Evolutionary conservation across 805 yeast species (phyloP), one percentile per base, ranked within the genome.

Genomic region (Yarrowia sp.): DNA sequence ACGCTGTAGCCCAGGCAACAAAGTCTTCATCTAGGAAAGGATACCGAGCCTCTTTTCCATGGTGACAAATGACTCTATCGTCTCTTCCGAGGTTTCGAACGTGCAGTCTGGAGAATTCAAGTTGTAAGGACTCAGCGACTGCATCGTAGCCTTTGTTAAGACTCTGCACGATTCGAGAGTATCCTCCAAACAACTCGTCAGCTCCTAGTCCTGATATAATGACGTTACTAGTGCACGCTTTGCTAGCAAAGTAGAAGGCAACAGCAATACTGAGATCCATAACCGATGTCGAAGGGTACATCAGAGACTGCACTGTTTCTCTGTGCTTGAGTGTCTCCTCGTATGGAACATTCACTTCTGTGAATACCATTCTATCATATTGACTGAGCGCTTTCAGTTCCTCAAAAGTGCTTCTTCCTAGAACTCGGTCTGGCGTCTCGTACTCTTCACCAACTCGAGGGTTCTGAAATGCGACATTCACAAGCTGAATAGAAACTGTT

Each of bases 231-330:
- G 89, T 87, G 9, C 71, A 63, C 9, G 90, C 90, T 70, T 85
- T 81, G 1, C 97, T 84, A 0, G 98, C 98, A 79, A 92, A 95
- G 76, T 88, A 92, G 75, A 95, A 95, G 0, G 99, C 99, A 70
- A 94, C 86, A 1, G 98, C 98, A 65, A 95, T 95, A 0, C 97
- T 90, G 26, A 92, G 79, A 77, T 95, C 99, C 98, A 95, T 95
- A 72, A 92, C 98, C 0, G 97, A 92, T 53, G 85, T 83, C 70
- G 87, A 86, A 0, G 99, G 99, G 74, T 82, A 87, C 84, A 95
- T 95, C 52, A 94, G 79, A 35, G 83, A 79, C 53, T 82, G 77
- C 0, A 94, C 97, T 2, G 79, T 76, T 0, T 80, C 77, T 65
- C 83, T 84, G 45, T 84, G 84, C 2, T 74, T 52, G 10, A 85